Evolutionary conservation across 2,329 filamentous ascomycete species (phyloP).

Genomic region (Tolypocladium album): DNA sequence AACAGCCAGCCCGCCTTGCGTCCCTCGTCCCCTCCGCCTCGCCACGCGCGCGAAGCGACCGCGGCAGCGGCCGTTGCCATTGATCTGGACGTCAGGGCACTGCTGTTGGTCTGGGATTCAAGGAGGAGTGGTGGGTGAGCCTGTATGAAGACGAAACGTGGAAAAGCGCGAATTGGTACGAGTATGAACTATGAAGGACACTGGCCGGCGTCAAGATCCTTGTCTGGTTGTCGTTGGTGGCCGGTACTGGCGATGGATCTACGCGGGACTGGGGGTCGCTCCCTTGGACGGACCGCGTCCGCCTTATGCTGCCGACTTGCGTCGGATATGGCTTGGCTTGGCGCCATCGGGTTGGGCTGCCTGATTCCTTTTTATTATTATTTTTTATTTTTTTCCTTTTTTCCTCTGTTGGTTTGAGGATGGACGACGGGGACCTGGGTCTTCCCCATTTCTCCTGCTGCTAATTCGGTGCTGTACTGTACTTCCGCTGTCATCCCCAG

Average conservation of each 20-base stretch:
- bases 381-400: neutral
- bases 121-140: neutral
- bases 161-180: neutral
- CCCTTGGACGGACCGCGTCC: neutral
- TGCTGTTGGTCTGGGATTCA: no score
- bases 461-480: no score
- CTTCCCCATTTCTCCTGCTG: no score
- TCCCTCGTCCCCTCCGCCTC: neutral
- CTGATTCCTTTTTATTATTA: no score
- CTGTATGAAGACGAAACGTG: neutral
- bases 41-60: no score
- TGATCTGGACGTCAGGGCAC: no score
- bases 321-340: neutral
- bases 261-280: neutral
- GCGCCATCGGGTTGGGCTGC: neutral
- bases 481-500: neutral
- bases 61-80: no score
- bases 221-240: neutral
- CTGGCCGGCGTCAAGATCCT: neutral
- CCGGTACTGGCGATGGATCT: neutral
- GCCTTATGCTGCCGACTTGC: neutral
- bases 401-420: neutral
- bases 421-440: no score
- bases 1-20: neutral
- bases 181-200: neutral